Evolutionary conservation across 2,329 filamentous ascomycete species (phyloP).

Genomic region (Elsinoe arachidis): DNA sequence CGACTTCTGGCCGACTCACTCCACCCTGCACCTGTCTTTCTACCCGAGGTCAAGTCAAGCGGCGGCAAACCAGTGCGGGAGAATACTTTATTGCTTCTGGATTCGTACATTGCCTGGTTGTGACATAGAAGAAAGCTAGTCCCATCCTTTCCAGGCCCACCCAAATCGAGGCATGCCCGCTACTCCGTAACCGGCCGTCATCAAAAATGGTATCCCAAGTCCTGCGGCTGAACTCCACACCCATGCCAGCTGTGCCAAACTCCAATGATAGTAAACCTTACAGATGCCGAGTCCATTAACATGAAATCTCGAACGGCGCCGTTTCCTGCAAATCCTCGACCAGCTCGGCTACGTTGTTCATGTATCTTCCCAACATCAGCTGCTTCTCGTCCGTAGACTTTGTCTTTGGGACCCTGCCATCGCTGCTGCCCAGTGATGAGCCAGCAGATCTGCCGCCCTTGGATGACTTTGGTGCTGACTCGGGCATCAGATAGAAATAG

Average conservation of each 20-base stretch:
- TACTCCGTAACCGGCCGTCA: not conserved
- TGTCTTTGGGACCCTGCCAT: slow-evolving; percentile 28
- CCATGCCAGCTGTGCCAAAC: slow-evolving; percentile 10
- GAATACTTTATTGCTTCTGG: not conserved
- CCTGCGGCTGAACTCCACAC: slow-evolving; percentile 6
- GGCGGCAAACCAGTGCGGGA: not conserved
- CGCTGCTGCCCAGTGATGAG: slow-evolving; percentile 2
- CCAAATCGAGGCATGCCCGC: not conserved
- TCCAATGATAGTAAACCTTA: slow-evolving; percentile 1
- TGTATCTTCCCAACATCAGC: slow-evolving; percentile 62
- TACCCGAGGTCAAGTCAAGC: not conserved
- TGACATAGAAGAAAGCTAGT: not conserved
- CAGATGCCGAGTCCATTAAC: not conserved
- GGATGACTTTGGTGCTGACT: slow-evolving; percentile 48
- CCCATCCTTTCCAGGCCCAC: not conserved
- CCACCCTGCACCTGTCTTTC: not conserved
- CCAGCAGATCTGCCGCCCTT: slow-evolving; percentile 22
- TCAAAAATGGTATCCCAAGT: slow-evolving; percentile 1
- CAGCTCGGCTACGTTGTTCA: slow-evolving; percentile 75
- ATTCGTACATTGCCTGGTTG: not conserved
- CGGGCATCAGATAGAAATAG: slow-evolving; percentile 98
- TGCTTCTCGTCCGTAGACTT: slow-evolving; percentile 75
- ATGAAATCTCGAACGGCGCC: slow-evolving; percentile 52
- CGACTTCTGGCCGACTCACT: not conserved
- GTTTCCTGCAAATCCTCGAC: slow-evolving; percentile 71